Evolutionary conservation across 1,284 basidiomycete genomes (phyloP), one percentile per base, ranked within the genome.

Genomic region (Moesziomyces globuligerus): DNA sequence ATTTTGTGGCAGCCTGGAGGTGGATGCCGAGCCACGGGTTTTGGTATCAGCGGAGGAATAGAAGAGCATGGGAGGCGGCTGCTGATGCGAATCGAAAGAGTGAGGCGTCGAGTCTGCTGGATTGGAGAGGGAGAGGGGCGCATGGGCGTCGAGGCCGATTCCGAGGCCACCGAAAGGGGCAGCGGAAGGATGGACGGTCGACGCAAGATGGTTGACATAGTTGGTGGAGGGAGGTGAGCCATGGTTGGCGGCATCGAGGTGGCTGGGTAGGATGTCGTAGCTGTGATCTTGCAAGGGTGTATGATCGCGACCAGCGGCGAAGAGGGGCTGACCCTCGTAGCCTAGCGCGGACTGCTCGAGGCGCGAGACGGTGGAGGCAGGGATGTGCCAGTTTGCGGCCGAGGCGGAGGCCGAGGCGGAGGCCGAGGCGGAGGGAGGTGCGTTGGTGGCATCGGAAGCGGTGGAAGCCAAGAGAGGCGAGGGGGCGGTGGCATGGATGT

Each of bases 201-300:
- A 50, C 21, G 49, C 43, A 4, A 72, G 54, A 17, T 74, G 42
- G 18, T 56, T 34, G 61, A 74, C 56, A 28, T 67, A 51, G 55
- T 69, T 72, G 54, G 65, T 62, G 21, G 72, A 69, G 3, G 70
- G 65, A 3, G 70, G 70, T 0, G 70, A 72, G 13, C 60, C 70
- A n/a, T n/a, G n/a, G 37, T 64, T 69, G 43, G 43, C 42, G 20
- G 47, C 36, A 15, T 54, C 65, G 29, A 61, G 37, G 15, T 68
- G 62, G 39, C 40, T 48, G 24, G 52, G 43, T 37, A 46, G 34
- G 21, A 46, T 43, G 32, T 64, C 49, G 44, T 64, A 59, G 32
- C 44, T 59, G 25, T 37, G 40, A 25, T 28, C 24, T 15, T 25
- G 43, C 15, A 21, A 45, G 15, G 49, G 25, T 18, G 43, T 24